Evolutionary conservation across 371 early-diverging fungal genomes (phyloP).

Genomic region (Chytridium lagenaria): DNA sequence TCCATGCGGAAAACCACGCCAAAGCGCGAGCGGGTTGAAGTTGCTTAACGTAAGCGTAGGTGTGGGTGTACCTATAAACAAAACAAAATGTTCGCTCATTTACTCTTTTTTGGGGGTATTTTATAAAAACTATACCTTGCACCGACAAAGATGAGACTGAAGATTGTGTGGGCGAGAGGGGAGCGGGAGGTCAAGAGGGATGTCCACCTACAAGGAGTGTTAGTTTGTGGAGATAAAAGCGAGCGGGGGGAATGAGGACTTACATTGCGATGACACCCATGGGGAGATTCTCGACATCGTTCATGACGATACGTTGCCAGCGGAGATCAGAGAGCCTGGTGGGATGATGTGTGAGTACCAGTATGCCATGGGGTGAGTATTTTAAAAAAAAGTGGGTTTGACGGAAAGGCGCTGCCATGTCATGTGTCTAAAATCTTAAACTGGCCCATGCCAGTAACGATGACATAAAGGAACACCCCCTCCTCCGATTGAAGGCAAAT

Average conservation of each 20-base stretch:
- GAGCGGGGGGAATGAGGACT: background rate
- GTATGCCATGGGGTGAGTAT: too few species aligned
- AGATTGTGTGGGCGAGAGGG: background rate
- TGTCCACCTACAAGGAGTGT: background rate
- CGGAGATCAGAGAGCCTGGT: slow-evolving; percentile 26
- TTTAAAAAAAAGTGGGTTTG: too few species aligned
- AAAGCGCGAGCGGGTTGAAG: slow-evolving; percentile 40
- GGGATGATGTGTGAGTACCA: background rate
- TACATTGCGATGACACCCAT: slow-evolving; percentile 34
- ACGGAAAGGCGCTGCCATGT: too few species aligned
- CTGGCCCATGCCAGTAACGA: too few species aligned
- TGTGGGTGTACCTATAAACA: slow-evolving; percentile 24
- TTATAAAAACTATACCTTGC: background rate
- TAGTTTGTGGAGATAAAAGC: background rate
- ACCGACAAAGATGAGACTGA: background rate
- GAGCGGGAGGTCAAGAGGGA: background rate
- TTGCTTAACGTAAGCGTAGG: slow-evolving; percentile 27
- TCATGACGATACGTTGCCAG: slow-evolving; percentile 40
- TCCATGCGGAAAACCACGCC: slow-evolving; percentile 18
- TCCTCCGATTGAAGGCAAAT: too few species aligned
- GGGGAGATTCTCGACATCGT: slow-evolving; percentile 45
- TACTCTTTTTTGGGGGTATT: background rate
- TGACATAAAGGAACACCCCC: too few species aligned
- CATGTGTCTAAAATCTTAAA: too few species aligned
- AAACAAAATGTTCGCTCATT: background rate